A percentile compares a stretch with the other conserved stretches of the same genome.
Evolutionary conservation across 2,329 filamentous ascomycete species (phyloP).

Genomic region (Colletotrichum incanum): DNA sequence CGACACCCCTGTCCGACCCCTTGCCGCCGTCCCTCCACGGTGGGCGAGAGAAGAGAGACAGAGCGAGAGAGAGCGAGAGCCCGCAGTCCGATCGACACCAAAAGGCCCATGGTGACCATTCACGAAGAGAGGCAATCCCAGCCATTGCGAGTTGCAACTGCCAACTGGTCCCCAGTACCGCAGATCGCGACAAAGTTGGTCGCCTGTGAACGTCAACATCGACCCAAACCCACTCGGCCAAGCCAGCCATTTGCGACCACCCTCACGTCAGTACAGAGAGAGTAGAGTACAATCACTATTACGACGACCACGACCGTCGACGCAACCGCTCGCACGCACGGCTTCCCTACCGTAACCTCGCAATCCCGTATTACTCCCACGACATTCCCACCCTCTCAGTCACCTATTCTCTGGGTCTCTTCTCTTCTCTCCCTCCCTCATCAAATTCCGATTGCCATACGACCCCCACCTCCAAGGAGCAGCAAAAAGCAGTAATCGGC

Average conservation of each 20-base stretch:
- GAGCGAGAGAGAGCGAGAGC: not conserved
- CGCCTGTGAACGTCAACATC: slow-evolving; percentile 36
- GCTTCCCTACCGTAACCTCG: slow-evolving; percentile 18
- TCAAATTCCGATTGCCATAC: slow-evolving; percentile 41
- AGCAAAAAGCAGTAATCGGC: slow-evolving; percentile 22
- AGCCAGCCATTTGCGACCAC: slow-evolving; percentile 31
- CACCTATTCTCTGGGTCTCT: slow-evolving; percentile 39
- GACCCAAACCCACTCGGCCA: slow-evolving; percentile 37
- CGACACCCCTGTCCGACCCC: slow-evolving; percentile 23
- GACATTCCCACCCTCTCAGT: slow-evolving; percentile 31
- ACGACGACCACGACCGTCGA: slow-evolving; percentile 25
- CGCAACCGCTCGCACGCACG: slow-evolving; percentile 25
- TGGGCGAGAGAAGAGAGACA: slow-evolving; percentile 2
- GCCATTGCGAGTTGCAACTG: not conserved
- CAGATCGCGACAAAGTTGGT: slow-evolving; percentile 34
- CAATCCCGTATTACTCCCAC: slow-evolving; percentile 43
- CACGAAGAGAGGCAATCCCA: slow-evolving; percentile 7
- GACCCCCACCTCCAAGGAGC: slow-evolving; percentile 34
- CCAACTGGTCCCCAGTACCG: slow-evolving; percentile 24
- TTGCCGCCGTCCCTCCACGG: slow-evolving; percentile 15
- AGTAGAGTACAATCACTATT: not conserved
- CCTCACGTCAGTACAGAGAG: not conserved
- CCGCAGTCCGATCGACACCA: slow-evolving; percentile 27
- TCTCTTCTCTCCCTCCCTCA: slow-evolving; percentile 37
- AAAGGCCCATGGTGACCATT: not conserved